phyloP scores from a whole-genome alignment of 2,329 filamentous ascomycete species.

The Escovopsis sp. region DNA sequence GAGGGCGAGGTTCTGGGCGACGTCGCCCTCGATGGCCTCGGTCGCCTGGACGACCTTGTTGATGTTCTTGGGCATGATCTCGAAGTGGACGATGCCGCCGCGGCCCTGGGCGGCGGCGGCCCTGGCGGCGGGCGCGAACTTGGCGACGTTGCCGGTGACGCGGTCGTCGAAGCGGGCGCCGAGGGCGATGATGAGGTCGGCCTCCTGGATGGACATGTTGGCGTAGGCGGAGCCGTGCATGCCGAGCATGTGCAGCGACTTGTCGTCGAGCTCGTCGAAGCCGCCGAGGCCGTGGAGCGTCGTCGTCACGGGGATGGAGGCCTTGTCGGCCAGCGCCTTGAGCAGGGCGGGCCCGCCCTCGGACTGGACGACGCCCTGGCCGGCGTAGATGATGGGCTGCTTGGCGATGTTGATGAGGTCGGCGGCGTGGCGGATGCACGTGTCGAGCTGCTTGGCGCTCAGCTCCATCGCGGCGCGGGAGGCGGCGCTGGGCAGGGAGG shows the following conservation, averaged over 20 bases:
- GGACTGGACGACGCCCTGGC: constrained; percentile 70
- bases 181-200: constrained; percentile 88
- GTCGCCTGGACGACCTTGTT: constrained; percentile 98
- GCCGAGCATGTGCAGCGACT: constrained; percentile 93
- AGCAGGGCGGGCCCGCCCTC: constrained; percentile 67
- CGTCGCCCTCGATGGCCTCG: constrained; percentile 88
- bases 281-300: constrained; percentile 87
- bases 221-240: constrained; percentile 97
- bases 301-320: constrained; percentile 84
- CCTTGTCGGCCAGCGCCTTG: constrained; percentile 78
- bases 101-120: constrained; percentile 69
- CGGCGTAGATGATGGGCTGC: constrained; percentile 91
- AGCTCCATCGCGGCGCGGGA: constrained; percentile 64
- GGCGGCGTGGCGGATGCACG: constrained; percentile 62
- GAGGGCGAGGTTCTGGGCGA: constrained; percentile 58
- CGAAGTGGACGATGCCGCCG: constrained; percentile 93
- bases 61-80: constrained; percentile 99
- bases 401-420: constrained; percentile 74
- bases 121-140: constrained; percentile 82
- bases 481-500: constrained; percentile 71
- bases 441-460: constrained; percentile 54
- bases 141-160: constrained; percentile 65
- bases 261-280: constrained; percentile 84
- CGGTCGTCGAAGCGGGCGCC: constrained; percentile 93
- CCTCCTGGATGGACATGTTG: constrained; percentile 96